Evolutionary conservation across 164 flowering plant genomes (phyloP).

Genomic region (Berberis vulgaris): DNA sequence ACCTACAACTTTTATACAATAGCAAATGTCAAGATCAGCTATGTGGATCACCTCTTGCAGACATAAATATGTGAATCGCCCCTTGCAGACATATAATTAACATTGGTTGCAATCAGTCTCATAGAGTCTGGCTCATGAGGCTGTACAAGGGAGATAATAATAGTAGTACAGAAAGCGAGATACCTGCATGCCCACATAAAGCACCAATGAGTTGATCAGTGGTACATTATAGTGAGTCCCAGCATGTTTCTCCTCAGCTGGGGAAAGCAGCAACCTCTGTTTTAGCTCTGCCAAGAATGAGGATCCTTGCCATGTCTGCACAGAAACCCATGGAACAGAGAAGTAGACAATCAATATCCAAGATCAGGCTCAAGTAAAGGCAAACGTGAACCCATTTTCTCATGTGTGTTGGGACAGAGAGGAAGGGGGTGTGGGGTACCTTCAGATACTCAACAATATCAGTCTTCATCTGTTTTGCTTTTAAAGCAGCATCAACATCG

Average conservation of each 20-base stretch:
- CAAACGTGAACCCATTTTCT: neutral
- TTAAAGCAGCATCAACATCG: conserved; percentile 89
- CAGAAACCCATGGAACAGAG: conserved; percentile 2
- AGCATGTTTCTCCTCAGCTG: conserved; percentile 54
- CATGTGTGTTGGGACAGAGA: neutral
- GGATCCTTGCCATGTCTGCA: conserved; percentile 73
- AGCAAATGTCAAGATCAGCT: too few relatives aligned
- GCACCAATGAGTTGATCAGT: conserved; percentile 91
- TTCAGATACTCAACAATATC: conserved; percentile 91
- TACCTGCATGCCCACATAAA: conserved; percentile 98
- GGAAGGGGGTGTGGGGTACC: conserved; percentile 32
- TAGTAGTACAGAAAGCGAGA: neutral
- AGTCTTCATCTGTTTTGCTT: conserved; percentile 73
- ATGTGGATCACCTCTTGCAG: too few relatives aligned
- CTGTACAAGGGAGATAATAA: neutral
- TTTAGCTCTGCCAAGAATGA: conserved; percentile 67
- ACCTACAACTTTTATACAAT: too few relatives aligned
- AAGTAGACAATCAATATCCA: neutral
- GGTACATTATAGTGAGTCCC: conserved; percentile 94
- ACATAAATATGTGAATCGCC: too few relatives aligned
- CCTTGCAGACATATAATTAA: too few relatives aligned
- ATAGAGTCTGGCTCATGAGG: too few relatives aligned
- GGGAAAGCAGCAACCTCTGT: conserved; percentile 67
- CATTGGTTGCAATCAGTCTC: too few relatives aligned
- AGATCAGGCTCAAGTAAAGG: neutral